Evolutionary conservation across 306 rosid species (phyloP).

Genomic region (Vigna unguiculata): DNA sequence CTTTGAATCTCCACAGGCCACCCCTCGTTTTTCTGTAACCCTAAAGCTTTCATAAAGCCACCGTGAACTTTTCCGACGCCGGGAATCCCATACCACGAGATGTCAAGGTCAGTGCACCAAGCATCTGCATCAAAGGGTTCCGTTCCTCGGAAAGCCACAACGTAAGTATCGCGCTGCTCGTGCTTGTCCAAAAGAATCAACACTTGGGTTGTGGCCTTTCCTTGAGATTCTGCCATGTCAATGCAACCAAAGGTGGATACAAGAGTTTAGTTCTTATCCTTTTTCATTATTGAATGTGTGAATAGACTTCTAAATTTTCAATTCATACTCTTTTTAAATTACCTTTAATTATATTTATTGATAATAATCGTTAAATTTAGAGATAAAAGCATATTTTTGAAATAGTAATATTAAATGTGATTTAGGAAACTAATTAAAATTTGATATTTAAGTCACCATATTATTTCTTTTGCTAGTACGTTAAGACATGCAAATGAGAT

Average conservation of each 20-base stretch:
- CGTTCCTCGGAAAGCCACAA: slow-evolving; percentile 83
- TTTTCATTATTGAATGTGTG: too few species aligned
- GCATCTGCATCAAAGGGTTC: slow-evolving; percentile 80
- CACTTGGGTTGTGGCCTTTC: slow-evolving; percentile 66
- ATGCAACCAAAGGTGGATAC: background rate
- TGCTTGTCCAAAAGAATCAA: slow-evolving; percentile 59
- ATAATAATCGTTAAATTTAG: too few species aligned
- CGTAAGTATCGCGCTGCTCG: slow-evolving; percentile 55
- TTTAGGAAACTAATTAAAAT: too few species aligned
- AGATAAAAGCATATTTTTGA: too few species aligned
- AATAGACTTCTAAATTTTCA: background rate
- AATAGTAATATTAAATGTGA: too few species aligned
- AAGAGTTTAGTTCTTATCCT: background rate
- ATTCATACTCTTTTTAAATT: too few species aligned
- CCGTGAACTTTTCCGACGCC: slow-evolving; percentile 72
- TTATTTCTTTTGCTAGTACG: too few species aligned
- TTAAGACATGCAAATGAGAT: background rate
- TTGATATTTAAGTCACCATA: too few species aligned
- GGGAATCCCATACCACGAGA: slow-evolving; percentile 74
- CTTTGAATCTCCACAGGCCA: slow-evolving; percentile 57
- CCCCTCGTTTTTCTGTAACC: slow-evolving; percentile 60
- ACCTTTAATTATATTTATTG: too few species aligned
- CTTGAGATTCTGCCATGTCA: slow-evolving; percentile 63
- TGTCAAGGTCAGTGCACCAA: slow-evolving; percentile 81
- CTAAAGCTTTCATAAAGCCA: slow-evolving; percentile 86